phyloP scores from a whole-genome alignment of 768 basidiomycete genomes.

The Tylopilus sp. region DNA sequence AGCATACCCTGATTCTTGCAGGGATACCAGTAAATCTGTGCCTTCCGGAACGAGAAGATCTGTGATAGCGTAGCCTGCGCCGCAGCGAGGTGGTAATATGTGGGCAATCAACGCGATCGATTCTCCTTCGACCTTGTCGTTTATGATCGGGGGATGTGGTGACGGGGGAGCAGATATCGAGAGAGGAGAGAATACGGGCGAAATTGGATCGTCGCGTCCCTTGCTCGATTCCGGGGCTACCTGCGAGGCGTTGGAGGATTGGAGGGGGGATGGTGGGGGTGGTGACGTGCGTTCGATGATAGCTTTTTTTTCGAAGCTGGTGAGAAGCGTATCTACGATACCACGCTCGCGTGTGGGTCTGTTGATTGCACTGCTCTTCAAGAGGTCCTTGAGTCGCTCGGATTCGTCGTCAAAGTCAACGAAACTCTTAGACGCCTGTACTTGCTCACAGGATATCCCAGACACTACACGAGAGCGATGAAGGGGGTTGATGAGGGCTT shows the following conservation, averaged over 20 bases:
- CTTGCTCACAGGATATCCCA: constrained; percentile 65
- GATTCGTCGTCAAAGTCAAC: constrained; percentile 83
- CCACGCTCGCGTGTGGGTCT: constrained; percentile 25
- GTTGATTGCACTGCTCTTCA: constrained; percentile 52
- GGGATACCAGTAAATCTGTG: constrained; percentile 42
- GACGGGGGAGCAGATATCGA: constrained; percentile 39
- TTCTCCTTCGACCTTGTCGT: constrained; percentile 17
- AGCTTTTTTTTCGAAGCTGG: constrained; percentile 28
- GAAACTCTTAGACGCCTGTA: constrained; percentile 73
- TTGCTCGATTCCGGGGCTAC: constrained; percentile 16
- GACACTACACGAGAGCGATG: constrained; percentile 64
- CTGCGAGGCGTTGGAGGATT: constrained; percentile 3
- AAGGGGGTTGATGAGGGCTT: constrained; percentile 50
- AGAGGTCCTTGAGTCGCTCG: constrained; percentile 68
- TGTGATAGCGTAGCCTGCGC: constrained; percentile 38
- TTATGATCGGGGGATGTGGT: constrained; percentile 11
- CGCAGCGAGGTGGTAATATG: constrained; percentile 46
- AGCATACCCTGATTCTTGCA: constrained; percentile 66
- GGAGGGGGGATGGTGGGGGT: constrained; percentile 12
- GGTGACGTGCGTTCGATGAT: constrained; percentile 22
- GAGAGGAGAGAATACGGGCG: constrained; percentile 38
- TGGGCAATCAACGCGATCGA: constrained; percentile 26
- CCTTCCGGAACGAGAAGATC: constrained; percentile 46
- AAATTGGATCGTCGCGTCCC: constrained; percentile 35
- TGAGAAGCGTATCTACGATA: constrained; percentile 31